A percentile compares a stretch with the other conserved stretches of the same genome.
Evolutionary conservation across 768 basidiomycete genomes (phyloP).

Genomic region (Serendipita vermifera): DNA sequence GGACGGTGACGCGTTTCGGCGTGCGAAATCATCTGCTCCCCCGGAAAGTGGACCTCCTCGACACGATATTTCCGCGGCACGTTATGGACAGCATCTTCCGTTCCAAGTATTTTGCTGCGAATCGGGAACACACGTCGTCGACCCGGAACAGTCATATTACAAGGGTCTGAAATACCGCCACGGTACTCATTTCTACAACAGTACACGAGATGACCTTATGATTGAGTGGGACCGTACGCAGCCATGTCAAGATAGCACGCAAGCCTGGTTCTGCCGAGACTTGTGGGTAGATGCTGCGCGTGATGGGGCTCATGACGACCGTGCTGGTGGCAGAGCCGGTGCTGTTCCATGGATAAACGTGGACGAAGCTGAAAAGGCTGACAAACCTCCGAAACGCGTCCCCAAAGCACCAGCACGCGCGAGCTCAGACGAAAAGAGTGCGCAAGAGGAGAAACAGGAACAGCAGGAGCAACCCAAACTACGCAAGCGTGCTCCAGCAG

Average conservation of each 20-base stretch:
- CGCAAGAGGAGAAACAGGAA: slow-evolving; percentile 18
- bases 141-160: slow-evolving; percentile 93
- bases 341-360: slow-evolving; percentile 13
- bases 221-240: slow-evolving; percentile 59
- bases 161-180: slow-evolving; percentile 75
- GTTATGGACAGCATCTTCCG: slow-evolving; percentile 84
- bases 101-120: slow-evolving; percentile 99
- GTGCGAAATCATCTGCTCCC: slow-evolving; percentile 86
- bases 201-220: slow-evolving; percentile 40
- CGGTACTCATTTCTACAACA: slow-evolving; percentile 72
- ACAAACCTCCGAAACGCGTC: not conserved
- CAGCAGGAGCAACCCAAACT: not conserved
- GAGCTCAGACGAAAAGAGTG: slow-evolving; percentile 12
- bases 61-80: slow-evolving; percentile 62
- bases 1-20: slow-evolving; percentile 94
- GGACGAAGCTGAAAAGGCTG: slow-evolving; percentile 18
- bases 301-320: slow-evolving; percentile 42
- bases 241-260: slow-evolving; percentile 85
- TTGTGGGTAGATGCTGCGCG: slow-evolving; percentile 84
- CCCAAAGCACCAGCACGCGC: slow-evolving; percentile 3
- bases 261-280: slow-evolving; percentile 97
- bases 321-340: slow-evolving; percentile 15
- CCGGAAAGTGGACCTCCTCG: slow-evolving; percentile 86
- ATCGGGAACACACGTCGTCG: slow-evolving; percentile 92
- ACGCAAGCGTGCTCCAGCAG: not conserved